Evolutionary conservation across 1,284 basidiomycete genomes (phyloP), one percentile per base, ranked within the genome.

Genomic region (Inonotus obliquus): DNA sequence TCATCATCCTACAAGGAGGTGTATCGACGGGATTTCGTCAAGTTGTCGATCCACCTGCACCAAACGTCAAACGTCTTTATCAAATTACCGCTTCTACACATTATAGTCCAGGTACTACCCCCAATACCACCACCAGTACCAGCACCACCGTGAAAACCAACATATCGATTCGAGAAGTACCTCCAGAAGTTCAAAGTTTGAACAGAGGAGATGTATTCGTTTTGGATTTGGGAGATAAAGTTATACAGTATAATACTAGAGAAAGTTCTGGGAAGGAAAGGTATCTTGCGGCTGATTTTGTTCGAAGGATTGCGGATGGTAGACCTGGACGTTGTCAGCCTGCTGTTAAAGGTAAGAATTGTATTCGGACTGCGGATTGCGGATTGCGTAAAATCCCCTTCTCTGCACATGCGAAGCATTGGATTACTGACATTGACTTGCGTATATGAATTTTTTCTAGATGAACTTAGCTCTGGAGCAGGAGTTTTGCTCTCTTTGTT

Each of bases 211-310:
- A 83, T 51, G 81, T 82, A 1, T 85, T 83, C 67, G 47, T 49
- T 76, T 73, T 85, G 13, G 85, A 86, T 68, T 81, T 81, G 68
- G 83, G 83, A 47, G 63, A 67, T 1, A 67, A 77, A 27, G 68
- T 85, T 32, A 78, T 77, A 74, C 81, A 86, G 66, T 77, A 81
- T 65, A 85, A 86, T 66, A 81, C 81, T 19, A 77, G 76, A 63
- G 70, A 72, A 2, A 82, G 82, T 54, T 59, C 85, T 5, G 47
- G 47, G 47, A 49, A 49, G 21, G 47, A 25, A 11, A 23, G 47
- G 23, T 49, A 81, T 71, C 82, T 79, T 66, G 82, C 83, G 6
- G 82, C 81, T 11, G 82, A 86, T 68, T 85, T 86, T 70, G 79
- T 78, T 6, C 77, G 77, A 65, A 74, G 69, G 38, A 69, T 86